phyloP scores from a whole-genome alignment of 306 rosid species.

The Acmispon strigosus region DNA sequence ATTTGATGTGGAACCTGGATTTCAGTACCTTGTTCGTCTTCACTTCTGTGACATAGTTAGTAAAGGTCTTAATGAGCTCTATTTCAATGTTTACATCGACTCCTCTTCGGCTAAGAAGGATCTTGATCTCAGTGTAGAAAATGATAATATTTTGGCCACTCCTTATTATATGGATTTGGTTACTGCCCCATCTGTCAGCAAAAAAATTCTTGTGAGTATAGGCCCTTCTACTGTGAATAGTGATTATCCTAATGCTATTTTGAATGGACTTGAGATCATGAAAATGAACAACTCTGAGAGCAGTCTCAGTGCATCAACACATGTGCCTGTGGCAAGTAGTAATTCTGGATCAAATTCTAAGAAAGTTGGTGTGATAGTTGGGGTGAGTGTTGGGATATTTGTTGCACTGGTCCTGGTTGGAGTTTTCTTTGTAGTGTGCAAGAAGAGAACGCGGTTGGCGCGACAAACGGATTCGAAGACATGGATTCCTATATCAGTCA shows the following conservation, averaged over 20 bases:
- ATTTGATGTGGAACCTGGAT: conserved; percentile 65
- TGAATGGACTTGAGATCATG: conserved; percentile 93
- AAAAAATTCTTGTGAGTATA: conserved; percentile 48
- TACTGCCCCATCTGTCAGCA: conserved; percentile 20
- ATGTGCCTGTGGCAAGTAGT: not conserved
- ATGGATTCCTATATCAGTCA: conserved; percentile 66
- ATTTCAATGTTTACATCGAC: conserved; percentile 66
- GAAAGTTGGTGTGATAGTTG: conserved; percentile 58
- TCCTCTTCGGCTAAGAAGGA: conserved; percentile 37
- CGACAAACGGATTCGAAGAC: conserved; percentile 57
- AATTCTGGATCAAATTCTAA: too few relatives aligned
- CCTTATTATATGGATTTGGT: conserved; percentile 56
- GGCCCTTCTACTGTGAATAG: conserved; percentile 46
- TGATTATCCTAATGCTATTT: conserved; percentile 64
- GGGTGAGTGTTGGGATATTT: conserved; percentile 50
- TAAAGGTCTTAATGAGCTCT: conserved; percentile 43
- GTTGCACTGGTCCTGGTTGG: conserved; percentile 35
- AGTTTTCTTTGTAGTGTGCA: conserved; percentile 37
- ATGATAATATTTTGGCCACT: conserved; percentile 34
- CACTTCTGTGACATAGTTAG: conserved; percentile 82
- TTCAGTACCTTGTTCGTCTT: conserved; percentile 73
- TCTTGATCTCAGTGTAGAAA: conserved; percentile 37
- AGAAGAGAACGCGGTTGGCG: conserved; percentile 42
- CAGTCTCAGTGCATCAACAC: conserved; percentile 45
- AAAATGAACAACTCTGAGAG: conserved; percentile 77